Evolutionary conservation across 345 rosid genomes (phyloP).

Genomic region (Theobroma cacao): DNA sequence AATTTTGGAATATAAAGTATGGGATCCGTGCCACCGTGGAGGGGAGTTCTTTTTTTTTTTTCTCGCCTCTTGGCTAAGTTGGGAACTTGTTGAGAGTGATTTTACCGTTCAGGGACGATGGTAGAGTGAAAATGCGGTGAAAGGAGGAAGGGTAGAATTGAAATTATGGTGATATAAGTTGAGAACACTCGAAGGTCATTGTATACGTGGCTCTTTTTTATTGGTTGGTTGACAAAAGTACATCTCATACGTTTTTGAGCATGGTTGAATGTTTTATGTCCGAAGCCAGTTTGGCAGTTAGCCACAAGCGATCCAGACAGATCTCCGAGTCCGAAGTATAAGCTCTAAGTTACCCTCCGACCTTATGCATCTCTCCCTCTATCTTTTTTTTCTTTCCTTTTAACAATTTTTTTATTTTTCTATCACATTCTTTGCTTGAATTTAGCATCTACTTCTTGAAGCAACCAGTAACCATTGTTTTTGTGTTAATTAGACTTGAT

Average conservation of each 20-base stretch:
- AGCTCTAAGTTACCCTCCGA: neutral
- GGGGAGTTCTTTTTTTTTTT: neutral
- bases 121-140: neutral
- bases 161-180: neutral
- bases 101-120: neutral
- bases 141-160: neutral
- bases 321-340: neutral
- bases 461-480: neutral
- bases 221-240: neutral
- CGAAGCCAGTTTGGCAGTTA: neutral
- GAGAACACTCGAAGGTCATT: neutral
- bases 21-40: constrained; percentile 12
- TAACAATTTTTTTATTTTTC: neutral
- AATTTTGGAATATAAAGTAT: constrained; percentile 22
- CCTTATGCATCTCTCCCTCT: neutral
- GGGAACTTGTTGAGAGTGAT: neutral
- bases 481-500: no score
- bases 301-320: neutral
- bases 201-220: neutral
- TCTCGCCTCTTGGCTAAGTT: neutral
- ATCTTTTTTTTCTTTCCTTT: neutral
- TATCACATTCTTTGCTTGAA: no score
- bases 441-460: no score
- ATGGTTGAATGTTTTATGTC: no score
- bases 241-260: neutral